phyloP scores from a whole-genome alignment of 2,329 filamentous ascomycete genomes.

The Aspergillus niger region DNA sequence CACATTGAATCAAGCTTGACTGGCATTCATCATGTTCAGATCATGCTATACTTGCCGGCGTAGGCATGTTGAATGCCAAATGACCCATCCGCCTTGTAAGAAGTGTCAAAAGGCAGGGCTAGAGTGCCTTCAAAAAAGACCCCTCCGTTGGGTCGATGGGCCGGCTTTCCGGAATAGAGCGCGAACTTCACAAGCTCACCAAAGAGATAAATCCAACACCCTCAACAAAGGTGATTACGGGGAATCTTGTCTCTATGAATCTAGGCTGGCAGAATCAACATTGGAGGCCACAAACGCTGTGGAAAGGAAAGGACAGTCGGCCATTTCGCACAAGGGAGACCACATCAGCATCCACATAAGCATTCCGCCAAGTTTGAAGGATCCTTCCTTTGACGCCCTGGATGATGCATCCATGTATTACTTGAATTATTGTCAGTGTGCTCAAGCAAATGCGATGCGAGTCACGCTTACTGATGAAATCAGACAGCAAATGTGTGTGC shows the following conservation, averaged over 20 bases:
- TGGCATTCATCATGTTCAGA: no score
- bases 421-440: constrained; percentile 34
- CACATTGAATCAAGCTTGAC: no score
- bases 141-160: constrained; percentile 37
- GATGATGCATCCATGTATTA: constrained; percentile 31
- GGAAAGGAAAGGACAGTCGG: neutral
- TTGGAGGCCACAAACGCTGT: no score
- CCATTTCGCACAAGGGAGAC: no score
- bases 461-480: neutral
- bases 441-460: neutral
- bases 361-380: constrained; percentile 16
- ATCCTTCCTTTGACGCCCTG: constrained; percentile 18
- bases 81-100: constrained; percentile 28
- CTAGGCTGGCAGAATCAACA: neutral
- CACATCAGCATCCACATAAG: no score
- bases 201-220: neutral
- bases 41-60: constrained; percentile 37
- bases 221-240: no score
- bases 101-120: constrained; percentile 38
- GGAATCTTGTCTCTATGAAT: no score
- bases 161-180: constrained; percentile 32
- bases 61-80: constrained; percentile 36
- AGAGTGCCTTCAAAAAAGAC: constrained; percentile 35
- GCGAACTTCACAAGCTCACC: constrained; percentile 11
- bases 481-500: constrained; percentile 35